Conservation (phyloP, 768 basidiomycete species). For the Termitomyces sp. region DNA sequence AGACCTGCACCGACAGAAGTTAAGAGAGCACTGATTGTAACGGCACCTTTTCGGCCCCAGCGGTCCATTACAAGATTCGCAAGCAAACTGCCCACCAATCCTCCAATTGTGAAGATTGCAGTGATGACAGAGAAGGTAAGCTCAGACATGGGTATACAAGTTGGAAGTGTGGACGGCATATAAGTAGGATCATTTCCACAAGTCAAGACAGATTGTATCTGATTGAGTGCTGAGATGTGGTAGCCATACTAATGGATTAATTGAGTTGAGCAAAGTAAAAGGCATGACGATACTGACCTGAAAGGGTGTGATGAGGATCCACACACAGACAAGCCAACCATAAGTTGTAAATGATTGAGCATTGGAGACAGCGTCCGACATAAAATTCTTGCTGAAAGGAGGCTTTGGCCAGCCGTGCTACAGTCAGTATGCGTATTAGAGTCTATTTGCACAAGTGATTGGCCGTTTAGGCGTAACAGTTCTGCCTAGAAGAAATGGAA, state of each 20-base stretch:
- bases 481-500: no score
- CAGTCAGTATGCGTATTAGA: neutral
- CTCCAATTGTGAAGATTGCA: conserved; percentile 82
- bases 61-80: conserved; percentile 68
- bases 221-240: conserved; percentile 88
- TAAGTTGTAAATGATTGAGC: conserved; percentile 44
- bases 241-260: conserved; percentile 65
- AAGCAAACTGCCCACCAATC: conserved; percentile 68
- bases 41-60: conserved; percentile 66
- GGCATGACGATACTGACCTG: conserved; percentile 24
- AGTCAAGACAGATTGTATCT: conserved; percentile 74
- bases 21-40: conserved; percentile 50
- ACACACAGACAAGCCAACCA: conserved; percentile 62
- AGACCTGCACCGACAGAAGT: conserved; percentile 54
- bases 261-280: neutral
- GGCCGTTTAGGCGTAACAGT: no score
- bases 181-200: conserved; percentile 40
- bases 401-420: neutral
- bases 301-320: conserved; percentile 63
- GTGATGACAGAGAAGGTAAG: conserved; percentile 80
- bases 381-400: neutral
- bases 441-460: no score
- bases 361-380: conserved; percentile 10
- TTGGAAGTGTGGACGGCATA: conserved; percentile 40
- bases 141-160: conserved; percentile 78